phyloP scores from a whole-genome alignment of 2,329 filamentous ascomycete species.

The Fusarium ambrosium region DNA sequence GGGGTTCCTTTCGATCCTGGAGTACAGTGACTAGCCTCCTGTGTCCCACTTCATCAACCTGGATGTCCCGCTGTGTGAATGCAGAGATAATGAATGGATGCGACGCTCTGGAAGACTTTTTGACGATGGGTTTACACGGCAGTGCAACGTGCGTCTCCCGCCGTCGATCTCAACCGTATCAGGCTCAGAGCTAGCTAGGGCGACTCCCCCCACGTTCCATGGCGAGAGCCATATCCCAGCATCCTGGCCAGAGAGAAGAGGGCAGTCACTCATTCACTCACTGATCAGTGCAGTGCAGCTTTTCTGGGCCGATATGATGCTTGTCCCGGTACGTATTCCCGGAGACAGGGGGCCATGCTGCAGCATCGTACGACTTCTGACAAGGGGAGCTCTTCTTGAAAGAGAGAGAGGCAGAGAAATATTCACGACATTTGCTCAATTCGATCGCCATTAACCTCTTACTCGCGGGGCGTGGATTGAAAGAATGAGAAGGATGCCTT shows the following conservation, averaged over 20 bases:
- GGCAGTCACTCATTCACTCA: background rate
- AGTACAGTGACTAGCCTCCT: background rate
- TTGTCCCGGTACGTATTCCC: slow-evolving; percentile 13
- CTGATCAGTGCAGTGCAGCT: background rate
- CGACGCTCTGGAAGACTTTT: slow-evolving; percentile 9
- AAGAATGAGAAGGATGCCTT: background rate
- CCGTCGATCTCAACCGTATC: slow-evolving; percentile 12
- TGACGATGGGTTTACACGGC: slow-evolving; percentile 10
- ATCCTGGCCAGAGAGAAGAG: background rate
- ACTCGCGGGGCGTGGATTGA: background rate
- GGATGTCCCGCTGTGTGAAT: background rate
- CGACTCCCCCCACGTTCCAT: slow-evolving; percentile 14
- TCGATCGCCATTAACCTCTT: slow-evolving; percentile 6
- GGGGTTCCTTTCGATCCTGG: background rate
- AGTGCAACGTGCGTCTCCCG: slow-evolving; percentile 11
- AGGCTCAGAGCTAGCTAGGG: slow-evolving; percentile 6
- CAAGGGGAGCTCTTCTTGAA: slow-evolving; percentile 2
- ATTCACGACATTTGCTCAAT: slow-evolving; percentile 7
- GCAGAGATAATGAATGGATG: background rate
- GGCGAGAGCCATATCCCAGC: background rate
- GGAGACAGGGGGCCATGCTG: background rate
- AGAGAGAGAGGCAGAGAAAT: background rate
- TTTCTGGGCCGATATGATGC: slow-evolving; percentile 6
- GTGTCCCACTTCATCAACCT: background rate
- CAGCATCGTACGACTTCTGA: slow-evolving; percentile 10